Conservation (phyloP, 2,329 filamentous ascomycete genomes). For the Trichoderma citrinoviride region DNA sequence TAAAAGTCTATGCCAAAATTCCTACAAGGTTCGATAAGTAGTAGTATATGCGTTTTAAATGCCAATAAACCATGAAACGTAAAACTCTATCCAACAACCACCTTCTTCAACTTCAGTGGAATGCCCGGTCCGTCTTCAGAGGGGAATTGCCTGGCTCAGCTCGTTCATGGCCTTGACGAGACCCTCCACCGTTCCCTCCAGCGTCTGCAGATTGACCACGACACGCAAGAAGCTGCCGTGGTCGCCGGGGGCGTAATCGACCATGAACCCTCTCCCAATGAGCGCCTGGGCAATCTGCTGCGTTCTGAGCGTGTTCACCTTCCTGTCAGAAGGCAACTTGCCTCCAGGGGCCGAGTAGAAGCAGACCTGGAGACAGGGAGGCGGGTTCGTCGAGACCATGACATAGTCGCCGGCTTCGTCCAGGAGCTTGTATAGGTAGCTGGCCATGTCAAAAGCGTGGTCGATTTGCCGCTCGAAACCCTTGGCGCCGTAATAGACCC, state of each 20-base stretch:
- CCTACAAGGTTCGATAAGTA: no score
- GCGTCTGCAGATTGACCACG: constrained; percentile 57
- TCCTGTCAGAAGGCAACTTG: constrained; percentile 41
- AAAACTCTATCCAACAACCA: neutral
- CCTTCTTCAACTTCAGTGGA: neutral
- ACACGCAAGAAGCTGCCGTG: constrained; percentile 58
- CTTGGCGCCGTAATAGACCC: constrained; percentile 80
- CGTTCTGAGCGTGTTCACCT: constrained; percentile 50
- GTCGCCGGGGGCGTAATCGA: constrained; percentile 59
- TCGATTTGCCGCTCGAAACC: constrained; percentile 73
- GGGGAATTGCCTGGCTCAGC: constrained; percentile 36
- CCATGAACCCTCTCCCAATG: constrained; percentile 55
- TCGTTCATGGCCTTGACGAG: constrained; percentile 54
- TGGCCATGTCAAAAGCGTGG: constrained; percentile 68
- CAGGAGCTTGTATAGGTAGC: constrained; percentile 63
- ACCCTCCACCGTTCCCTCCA: constrained; percentile 50
- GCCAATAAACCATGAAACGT: neutral
- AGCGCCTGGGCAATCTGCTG: constrained; percentile 48
- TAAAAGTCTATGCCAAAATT: no score
- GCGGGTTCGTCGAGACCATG: constrained; percentile 71
- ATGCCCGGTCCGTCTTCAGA: neutral
- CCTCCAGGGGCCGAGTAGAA: constrained; percentile 75
- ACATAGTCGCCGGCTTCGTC: constrained; percentile 57
- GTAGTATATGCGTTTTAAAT: no score
- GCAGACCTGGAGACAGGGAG: constrained; percentile 90